Base-by-base conservation (phyloP, 2,329 filamentous ascomycete genomes). In the Hypoxylon sp. region DNA sequence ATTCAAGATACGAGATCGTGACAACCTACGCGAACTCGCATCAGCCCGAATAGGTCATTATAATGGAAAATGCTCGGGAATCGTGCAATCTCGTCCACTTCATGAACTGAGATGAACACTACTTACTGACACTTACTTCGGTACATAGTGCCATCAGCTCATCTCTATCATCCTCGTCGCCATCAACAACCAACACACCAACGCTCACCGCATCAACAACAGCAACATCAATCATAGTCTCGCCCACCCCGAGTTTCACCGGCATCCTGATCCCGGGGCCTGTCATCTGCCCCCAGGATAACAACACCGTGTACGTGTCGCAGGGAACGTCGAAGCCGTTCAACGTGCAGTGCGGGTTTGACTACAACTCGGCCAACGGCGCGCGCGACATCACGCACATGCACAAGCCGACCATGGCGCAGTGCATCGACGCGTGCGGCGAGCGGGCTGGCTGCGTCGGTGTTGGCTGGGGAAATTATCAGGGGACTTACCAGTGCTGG, bases 261-360 rank as follows among this genome's bases (percentile, higher is more conserved):
- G 66, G 68, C 1, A 68, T 59, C 6, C n/a, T 57, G 13, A 28
- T 58, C 3, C 13, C 37, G 10, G 59, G 56, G 1, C 62, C 68
- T 17, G 59, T 69, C 8, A 22, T 30, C 15, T 70, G 68, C 44
- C 68, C 68, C n/a, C 54, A 64, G 20, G 58, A 69, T 56, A 70
- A 72, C 54, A 59, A 63, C 37, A 69, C 62, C 11, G 70, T 70
- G 24, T 70, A 71, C 55, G 43, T 71, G 0, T 49, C 69, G 10
- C 6, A 46, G 22, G 57, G 51, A 7, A 55, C 56, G 54, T 65
- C 64, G 6, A 69, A 65, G 62, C 59, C 70, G 26, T 71, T 70
- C 58, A 68, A 70, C 49, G 22, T 69, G 6, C 59, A 70, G 63
- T 71, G 70, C 56, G 70, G 68, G 10, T 62, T 53, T 13, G 68